These are phyloP conservation scores for Coprinellus micaceus DNA, from an alignment of 768 basidiomycete genomes.

Conservation along the genomic window DNA sequence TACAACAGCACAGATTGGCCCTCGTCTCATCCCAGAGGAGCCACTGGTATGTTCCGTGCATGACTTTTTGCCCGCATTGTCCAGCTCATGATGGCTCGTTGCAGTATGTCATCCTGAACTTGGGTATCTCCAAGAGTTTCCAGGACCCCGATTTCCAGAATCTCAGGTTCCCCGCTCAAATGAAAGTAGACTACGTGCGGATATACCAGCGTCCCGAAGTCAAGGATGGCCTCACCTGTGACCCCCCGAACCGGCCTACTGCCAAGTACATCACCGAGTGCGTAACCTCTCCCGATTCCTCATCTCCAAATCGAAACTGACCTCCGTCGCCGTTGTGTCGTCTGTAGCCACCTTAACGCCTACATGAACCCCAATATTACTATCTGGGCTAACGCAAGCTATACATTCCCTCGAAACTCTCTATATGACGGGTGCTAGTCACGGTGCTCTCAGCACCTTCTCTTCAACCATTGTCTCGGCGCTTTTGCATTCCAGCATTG, in stretches of 20 bases:
- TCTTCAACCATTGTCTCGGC: no score
- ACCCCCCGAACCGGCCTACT: constrained; percentile 78
- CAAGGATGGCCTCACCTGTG: constrained; percentile 70
- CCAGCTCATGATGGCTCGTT: no score
- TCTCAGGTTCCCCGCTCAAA: constrained; percentile 71
- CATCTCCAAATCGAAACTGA: not conserved
- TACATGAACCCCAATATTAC: constrained; percentile 84
- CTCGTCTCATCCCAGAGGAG: constrained; percentile 79
- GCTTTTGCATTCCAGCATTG: no score
- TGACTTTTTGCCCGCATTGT: no score
- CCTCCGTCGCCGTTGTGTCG: not conserved
- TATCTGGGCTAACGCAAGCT: constrained; percentile 76
- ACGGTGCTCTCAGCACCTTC: constrained; percentile 1
- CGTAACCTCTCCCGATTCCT: constrained; percentile 13
- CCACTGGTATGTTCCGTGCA: constrained; percentile 68
- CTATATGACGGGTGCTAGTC: constrained; percentile 40
- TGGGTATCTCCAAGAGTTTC: constrained; percentile 78
- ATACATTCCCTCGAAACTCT: constrained; percentile 69
- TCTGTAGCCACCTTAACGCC: constrained; percentile 41
- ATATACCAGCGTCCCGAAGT: constrained; percentile 77
- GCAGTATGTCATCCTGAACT: constrained; percentile 81
- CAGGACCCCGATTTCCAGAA: constrained; percentile 68
- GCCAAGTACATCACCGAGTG: constrained; percentile 71
- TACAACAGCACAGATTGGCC: constrained; percentile 48
- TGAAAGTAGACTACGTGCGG: constrained; percentile 89